Percentiles rank a stretch among this genome's conserved stretches.
These are phyloP conservation scores for Chlamydomonas schloesseri DNA, from an alignment of 139 green algal genomes.

Conservation along the genomic window DNA sequence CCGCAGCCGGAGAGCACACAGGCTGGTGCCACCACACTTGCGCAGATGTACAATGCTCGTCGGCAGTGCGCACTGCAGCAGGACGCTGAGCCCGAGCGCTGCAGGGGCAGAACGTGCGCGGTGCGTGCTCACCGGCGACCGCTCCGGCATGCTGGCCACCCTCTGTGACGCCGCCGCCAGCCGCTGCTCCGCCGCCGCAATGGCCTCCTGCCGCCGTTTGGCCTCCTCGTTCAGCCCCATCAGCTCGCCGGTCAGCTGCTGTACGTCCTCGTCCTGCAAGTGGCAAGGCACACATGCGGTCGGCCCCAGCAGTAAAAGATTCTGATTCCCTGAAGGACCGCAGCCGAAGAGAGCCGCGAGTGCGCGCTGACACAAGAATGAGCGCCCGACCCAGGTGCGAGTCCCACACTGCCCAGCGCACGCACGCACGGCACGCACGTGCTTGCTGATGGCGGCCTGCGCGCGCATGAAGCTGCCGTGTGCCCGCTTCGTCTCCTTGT, in stretches of 20 bases:
- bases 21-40: too few relatives aligned
- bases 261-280: not conserved
- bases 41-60: too few relatives aligned
- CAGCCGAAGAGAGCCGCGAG: too few relatives aligned
- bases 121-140: not conserved
- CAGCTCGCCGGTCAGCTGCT: not conserved
- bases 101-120: too few relatives aligned
- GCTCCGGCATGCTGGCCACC: conserved; percentile 21
- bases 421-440: too few relatives aligned
- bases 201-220: conserved; percentile 41
- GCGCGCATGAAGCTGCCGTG: not conserved
- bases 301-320: too few relatives aligned
- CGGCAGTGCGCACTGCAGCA: too few relatives aligned
- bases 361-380: too few relatives aligned
- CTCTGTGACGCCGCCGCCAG: conserved; percentile 46
- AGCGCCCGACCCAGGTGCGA: not conserved
- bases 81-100: too few relatives aligned
- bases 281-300: not conserved
- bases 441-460: not conserved
- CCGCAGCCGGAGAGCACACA: not conserved
- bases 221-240: conserved; percentile 49
- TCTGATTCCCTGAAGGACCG: too few relatives aligned
- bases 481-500: not conserved
- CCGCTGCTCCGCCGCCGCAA: conserved; percentile 47
- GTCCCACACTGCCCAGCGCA: not conserved